Percentiles rank a stretch among this genome's conserved stretches.
Evolutionary conservation across 192 early-diverging fungal species (phyloP).

Genomic region (Rhizoclosmatium globosum): DNA sequence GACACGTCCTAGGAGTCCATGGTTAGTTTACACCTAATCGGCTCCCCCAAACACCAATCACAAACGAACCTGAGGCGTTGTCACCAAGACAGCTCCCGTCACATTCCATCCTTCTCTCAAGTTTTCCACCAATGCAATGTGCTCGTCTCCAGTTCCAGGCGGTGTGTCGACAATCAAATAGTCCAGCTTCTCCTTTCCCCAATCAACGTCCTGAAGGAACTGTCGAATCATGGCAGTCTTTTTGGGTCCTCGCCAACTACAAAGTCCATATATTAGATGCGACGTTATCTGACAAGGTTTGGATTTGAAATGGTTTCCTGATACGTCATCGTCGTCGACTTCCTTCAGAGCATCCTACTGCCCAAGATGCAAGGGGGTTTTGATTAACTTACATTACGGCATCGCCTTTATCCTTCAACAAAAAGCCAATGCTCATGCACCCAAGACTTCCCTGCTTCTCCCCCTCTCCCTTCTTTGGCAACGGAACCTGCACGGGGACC

Average conservation of each 20-base stretch:
- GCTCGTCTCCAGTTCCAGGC: constrained; percentile 96
- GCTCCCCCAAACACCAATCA: not conserved
- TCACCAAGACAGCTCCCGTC: constrained; percentile 89
- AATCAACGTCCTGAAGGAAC: constrained; percentile 95
- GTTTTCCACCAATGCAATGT: constrained; percentile 85
- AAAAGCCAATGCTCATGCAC: constrained; percentile 94
- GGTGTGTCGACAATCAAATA: constrained; percentile 96
- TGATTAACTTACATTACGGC: constrained; percentile 83
- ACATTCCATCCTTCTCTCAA: constrained; percentile 71
- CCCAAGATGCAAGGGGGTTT: not conserved
- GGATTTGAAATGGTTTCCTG: too few species aligned
- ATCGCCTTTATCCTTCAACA: constrained; percentile 85
- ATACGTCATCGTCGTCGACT: too few species aligned
- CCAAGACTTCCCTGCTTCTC: constrained; percentile 51
- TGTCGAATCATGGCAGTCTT: constrained; percentile 96
- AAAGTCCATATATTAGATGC: not conserved
- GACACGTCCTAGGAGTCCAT: constrained; percentile 46
- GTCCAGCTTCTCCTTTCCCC: constrained; percentile 78
- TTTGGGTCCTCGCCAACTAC: constrained; percentile 78
- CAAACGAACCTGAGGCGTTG: constrained; percentile 82
- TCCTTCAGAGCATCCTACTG: too few species aligned
- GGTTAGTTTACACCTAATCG: constrained; percentile 1
- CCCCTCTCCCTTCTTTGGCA: not conserved
- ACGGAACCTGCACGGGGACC: constrained; percentile 55
- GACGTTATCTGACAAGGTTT: too few species aligned